Percentiles rank a stretch among this genome's conserved stretches.
Evolutionary conservation across 2,329 filamentous ascomycete species (phyloP).

Genomic region (Camptophora hylomeconis): DNA sequence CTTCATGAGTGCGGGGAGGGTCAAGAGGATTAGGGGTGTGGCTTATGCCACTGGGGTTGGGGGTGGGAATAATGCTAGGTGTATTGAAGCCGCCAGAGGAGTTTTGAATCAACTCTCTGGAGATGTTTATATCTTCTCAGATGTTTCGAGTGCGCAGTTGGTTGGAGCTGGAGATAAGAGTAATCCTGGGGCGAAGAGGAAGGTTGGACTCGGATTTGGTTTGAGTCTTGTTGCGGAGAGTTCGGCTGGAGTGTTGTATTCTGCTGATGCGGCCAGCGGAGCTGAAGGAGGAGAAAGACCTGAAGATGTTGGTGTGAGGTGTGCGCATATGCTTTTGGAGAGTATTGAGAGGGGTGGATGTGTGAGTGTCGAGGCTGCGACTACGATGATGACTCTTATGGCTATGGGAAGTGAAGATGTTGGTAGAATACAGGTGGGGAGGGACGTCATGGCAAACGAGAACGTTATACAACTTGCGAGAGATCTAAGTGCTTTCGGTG

Average conservation of each 20-base stretch:
- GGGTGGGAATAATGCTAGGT: conserved; percentile 82
- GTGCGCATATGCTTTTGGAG: conserved; percentile 81
- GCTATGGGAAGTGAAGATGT: conserved; percentile 97
- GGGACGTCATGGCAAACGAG: conserved; percentile 69
- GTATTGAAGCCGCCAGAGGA: conserved; percentile 83
- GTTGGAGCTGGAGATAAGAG: conserved; percentile 62
- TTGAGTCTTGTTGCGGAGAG: conserved; percentile 83
- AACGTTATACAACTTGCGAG: conserved; percentile 67
- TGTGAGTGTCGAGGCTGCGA: conserved; percentile 56
- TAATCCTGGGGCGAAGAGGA: conserved; percentile 39
- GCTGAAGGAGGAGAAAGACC: conserved; percentile 69
- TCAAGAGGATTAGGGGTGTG: conserved; percentile 82
- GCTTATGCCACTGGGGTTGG: conserved; percentile 88
- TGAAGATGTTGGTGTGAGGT: conserved; percentile 79
- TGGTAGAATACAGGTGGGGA: conserved; percentile 68
- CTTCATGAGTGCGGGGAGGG: conserved; percentile 65
- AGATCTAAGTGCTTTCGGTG: conserved; percentile 79
- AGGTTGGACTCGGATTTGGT: conserved; percentile 80
- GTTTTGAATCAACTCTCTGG: conserved; percentile 74
- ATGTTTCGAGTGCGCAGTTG: conserved; percentile 47
- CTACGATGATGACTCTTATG: conserved; percentile 77
- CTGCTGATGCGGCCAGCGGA: conserved; percentile 65
- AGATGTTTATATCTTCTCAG: conserved; percentile 79
- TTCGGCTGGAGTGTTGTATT: conserved; percentile 75
- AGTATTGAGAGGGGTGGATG: conserved; percentile 72